Evolutionary conservation across 2,329 filamentous ascomycete species (phyloP).

Genomic region (Fusarium fujikuroi): DNA sequence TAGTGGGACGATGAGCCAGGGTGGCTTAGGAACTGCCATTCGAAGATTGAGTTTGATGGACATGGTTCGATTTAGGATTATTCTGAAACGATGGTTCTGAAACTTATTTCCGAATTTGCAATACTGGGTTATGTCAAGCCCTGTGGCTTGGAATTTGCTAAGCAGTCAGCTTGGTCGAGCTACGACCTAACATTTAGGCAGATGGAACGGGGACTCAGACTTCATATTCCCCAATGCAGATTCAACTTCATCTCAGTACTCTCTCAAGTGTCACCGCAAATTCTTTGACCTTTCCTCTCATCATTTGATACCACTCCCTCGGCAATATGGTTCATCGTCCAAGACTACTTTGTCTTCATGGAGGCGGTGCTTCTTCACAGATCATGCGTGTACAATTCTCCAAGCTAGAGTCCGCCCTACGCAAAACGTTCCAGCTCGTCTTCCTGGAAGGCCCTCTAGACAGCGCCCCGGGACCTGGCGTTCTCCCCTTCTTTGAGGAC

Average conservation of each 20-base stretch:
- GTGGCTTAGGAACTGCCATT: not conserved
- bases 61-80: not conserved
- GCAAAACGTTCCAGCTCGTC: not conserved
- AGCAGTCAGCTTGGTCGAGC: not conserved
- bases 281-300: not conserved
- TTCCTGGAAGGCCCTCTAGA: not conserved
- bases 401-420: not conserved
- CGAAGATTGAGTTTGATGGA: not conserved
- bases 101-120: not conserved
- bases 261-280: not conserved
- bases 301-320: not conserved
- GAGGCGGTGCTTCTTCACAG: constrained; percentile 1
- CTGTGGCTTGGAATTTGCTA: not conserved
- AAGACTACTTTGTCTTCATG: not conserved
- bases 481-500: constrained; percentile 3
- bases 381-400: not conserved
- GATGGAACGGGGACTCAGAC: not conserved
- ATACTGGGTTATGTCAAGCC: not conserved
- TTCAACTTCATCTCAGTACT: not conserved
- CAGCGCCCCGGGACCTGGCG: not conserved
- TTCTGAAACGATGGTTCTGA: not conserved
- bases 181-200: not conserved
- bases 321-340: not conserved
- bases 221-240: not conserved
- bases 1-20: not conserved